Conservation (phyloP, 169 alveolate species). For the Theileria sp. region DNA sequence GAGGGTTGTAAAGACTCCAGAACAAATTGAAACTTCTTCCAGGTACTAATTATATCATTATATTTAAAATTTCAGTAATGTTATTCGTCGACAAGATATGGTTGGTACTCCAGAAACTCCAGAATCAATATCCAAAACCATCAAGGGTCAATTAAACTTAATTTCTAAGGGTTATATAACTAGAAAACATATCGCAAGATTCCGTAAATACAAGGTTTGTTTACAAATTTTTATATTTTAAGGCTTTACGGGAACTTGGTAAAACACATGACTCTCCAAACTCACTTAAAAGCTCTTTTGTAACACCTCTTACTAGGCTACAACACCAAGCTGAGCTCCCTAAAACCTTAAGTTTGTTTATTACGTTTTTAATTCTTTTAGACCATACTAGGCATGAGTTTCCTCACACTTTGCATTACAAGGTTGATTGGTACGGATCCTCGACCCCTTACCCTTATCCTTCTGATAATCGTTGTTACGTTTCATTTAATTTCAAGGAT, state of each 20-base stretch:
- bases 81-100: conserved; percentile 76
- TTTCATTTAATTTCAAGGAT: conserved; percentile 72
- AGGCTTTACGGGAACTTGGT: conserved; percentile 50
- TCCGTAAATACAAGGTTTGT: conserved; percentile 71
- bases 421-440: conserved; percentile 73
- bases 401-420: conserved; percentile 78
- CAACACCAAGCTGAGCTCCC: conserved; percentile 80
- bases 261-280: conserved; percentile 26
- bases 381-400: conserved; percentile 68
- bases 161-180: conserved; percentile 71
- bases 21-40: conserved; percentile 48
- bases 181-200: conserved; percentile 73
- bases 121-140: conserved; percentile 75
- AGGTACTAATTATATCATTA: conserved; percentile 17
- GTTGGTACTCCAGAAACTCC: conserved; percentile 80
- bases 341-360: conserved; percentile 59
- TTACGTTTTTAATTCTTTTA: not conserved
- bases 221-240: conserved; percentile 36
- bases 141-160: conserved; percentile 64
- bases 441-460: conserved; percentile 66
- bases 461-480: conserved; percentile 40
- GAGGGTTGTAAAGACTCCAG: conserved; percentile 48
- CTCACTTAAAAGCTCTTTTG: conserved; percentile 61
- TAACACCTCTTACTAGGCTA: conserved; percentile 77
- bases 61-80: conserved; percentile 19